phyloP scores from a whole-genome alignment of 192 early-diverging fungal species.

The Powellomyces hirtus region DNA sequence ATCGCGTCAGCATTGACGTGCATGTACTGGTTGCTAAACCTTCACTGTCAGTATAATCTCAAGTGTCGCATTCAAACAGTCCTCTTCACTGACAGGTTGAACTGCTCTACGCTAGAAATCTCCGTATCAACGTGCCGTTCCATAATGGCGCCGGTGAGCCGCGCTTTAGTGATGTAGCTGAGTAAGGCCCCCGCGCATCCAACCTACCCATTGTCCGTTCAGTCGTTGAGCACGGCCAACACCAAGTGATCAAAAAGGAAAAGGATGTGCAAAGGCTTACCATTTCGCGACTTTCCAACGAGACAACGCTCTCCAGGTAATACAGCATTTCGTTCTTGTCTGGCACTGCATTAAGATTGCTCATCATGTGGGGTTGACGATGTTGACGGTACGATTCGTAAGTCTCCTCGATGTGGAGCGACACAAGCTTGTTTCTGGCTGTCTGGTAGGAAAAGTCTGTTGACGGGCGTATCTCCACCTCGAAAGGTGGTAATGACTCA shows the following conservation, averaged over 20 bases:
- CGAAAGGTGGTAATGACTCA: background rate
- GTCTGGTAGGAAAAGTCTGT: constrained; percentile 43
- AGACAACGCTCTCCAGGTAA: constrained; percentile 38
- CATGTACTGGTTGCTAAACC: constrained; percentile 31
- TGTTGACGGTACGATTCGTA: background rate
- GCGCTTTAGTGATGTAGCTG: constrained; percentile 26
- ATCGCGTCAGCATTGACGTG: constrained; percentile 59
- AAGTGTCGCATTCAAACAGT: background rate
- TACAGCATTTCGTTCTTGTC: constrained; percentile 12
- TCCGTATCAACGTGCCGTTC: constrained; percentile 19
- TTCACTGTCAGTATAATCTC: background rate
- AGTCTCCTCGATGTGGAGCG: constrained; percentile 4
- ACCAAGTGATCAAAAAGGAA: background rate
- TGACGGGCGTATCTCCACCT: constrained; percentile 37
- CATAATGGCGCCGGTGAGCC: constrained; percentile 27
- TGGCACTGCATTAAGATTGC: too few relatives aligned
- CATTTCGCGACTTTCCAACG: constrained; percentile 39
- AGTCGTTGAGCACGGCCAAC: background rate
- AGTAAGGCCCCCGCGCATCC: constrained; percentile 44
- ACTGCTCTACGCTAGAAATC: constrained; percentile 34
- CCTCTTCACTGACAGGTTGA: constrained; percentile 27
- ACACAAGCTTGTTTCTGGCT: constrained; percentile 26
- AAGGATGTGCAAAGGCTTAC: too few relatives aligned
- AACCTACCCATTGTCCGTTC: constrained; percentile 30
- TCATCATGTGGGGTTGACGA: background rate